These are phyloP conservation scores for Myochromella boudieri DNA, from an alignment of 768 basidiomycete genomes.

Conservation along the genomic window DNA sequence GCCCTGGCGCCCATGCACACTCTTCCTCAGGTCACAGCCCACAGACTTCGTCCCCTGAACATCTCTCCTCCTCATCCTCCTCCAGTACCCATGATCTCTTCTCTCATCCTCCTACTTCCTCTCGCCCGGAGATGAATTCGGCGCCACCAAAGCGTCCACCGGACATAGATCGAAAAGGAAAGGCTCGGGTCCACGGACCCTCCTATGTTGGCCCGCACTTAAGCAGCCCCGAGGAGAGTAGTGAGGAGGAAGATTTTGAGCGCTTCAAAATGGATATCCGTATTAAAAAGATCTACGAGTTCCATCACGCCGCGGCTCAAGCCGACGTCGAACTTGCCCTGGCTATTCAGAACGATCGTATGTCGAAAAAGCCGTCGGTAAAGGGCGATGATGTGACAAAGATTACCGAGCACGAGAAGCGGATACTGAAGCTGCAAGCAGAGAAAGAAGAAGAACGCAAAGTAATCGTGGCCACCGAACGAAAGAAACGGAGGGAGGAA, in stretches of 20 bases:
- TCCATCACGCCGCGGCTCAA: constrained; percentile 46
- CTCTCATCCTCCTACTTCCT: constrained; percentile 17
- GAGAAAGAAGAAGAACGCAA: constrained; percentile 51
- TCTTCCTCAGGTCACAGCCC: constrained; percentile 25
- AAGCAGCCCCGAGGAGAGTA: constrained; percentile 29
- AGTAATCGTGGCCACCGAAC: constrained; percentile 38
- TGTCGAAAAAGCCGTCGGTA: constrained; percentile 29
- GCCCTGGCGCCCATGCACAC: not conserved
- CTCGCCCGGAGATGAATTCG: constrained; percentile 3
- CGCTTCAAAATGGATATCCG: constrained; percentile 45
- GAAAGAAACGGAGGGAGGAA: constrained; percentile 33
- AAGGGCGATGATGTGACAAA: constrained; percentile 29
- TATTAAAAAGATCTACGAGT: constrained; percentile 47
- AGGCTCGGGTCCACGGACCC: constrained; percentile 24
- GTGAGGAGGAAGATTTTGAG: constrained; percentile 39
- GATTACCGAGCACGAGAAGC: constrained; percentile 38
- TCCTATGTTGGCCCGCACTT: constrained; percentile 35
- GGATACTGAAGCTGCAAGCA: constrained; percentile 38
- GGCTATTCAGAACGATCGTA: constrained; percentile 34
- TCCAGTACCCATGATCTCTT: constrained; percentile 24
- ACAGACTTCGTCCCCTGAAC: constrained; percentile 23
- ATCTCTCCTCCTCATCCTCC: constrained; percentile 15
- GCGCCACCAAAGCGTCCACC: constrained; percentile 20
- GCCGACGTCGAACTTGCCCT: constrained; percentile 41
- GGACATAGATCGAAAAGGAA: constrained; percentile 17